Evolutionary conservation across 768 basidiomycete species (phyloP).

Genomic region (Xerocomellus dryophilus): DNA sequence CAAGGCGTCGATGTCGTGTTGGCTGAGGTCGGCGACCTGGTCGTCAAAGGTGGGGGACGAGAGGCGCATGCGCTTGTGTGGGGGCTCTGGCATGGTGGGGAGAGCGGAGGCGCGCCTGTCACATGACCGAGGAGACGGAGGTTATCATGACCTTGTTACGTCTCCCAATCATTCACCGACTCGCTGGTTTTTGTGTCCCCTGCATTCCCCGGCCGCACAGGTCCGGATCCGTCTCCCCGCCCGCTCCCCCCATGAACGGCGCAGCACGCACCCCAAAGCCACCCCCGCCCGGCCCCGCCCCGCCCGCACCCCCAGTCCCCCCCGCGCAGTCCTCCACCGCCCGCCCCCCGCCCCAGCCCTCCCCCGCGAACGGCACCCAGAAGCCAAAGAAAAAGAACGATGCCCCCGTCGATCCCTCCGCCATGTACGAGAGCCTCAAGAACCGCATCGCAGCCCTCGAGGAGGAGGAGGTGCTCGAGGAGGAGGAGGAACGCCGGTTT

Average conservation of each 20-base stretch:
- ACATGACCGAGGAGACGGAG: slow-evolving; percentile 15
- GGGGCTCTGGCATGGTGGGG: background rate
- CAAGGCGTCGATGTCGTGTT: slow-evolving; percentile 53
- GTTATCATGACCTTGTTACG: too few species aligned
- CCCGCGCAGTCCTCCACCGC: slow-evolving; percentile 37
- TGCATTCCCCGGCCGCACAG: slow-evolving; percentile 28
- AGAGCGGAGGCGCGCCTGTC: slow-evolving; percentile 1
- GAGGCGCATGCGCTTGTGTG: slow-evolving; percentile 49
- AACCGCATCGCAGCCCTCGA: slow-evolving; percentile 86
- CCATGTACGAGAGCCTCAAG: slow-evolving; percentile 87
- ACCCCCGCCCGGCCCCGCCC: slow-evolving; percentile 56
- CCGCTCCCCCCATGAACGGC: slow-evolving; percentile 45
- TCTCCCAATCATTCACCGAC: slow-evolving; percentile 21
- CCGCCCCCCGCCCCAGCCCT: slow-evolving; percentile 33
- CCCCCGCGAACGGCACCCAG: slow-evolving; percentile 30
- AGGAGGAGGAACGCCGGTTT: slow-evolving; percentile 79
- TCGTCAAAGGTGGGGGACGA: slow-evolving; percentile 67
- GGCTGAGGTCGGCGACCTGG: slow-evolving; percentile 48
- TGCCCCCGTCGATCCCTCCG: slow-evolving; percentile 71
- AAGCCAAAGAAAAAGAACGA: slow-evolving; percentile 72
- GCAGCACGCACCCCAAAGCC: slow-evolving; percentile 42
- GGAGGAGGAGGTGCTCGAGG: slow-evolving; percentile 82
- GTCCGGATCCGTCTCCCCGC: slow-evolving; percentile 13
- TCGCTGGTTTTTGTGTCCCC: slow-evolving; percentile 21
- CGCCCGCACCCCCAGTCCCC: slow-evolving; percentile 32